Conservation (phyloP, 2,329 filamentous ascomycete genomes). For the Blastomyces percursus region DNA sequence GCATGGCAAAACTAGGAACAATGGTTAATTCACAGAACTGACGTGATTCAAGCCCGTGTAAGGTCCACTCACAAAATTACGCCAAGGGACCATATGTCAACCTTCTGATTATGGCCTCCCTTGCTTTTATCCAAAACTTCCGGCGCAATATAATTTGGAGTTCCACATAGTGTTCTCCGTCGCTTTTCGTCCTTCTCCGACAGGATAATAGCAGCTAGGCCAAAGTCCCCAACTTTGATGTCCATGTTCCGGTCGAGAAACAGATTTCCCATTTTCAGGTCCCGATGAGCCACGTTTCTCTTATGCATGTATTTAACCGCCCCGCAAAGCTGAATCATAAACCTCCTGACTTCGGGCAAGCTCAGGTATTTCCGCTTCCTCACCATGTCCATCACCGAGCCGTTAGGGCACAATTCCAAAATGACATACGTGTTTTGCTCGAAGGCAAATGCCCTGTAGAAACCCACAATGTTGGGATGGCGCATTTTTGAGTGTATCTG, state of each 20-base stretch:
- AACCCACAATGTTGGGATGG: constrained; percentile 91
- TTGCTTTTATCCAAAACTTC: constrained; percentile 92
- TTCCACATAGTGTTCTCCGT: constrained; percentile 88
- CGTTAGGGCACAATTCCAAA: constrained; percentile 87
- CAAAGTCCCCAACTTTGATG: constrained; percentile 95
- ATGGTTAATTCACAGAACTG: constrained; percentile 17
- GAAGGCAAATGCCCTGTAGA: constrained; percentile 87
- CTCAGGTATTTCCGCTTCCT: constrained; percentile 83
- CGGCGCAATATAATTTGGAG: constrained; percentile 95
- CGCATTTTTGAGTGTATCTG: constrained; percentile 98
- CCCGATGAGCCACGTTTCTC: constrained; percentile 90
- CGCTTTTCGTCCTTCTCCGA: constrained; percentile 80
- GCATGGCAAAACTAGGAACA: constrained; percentile 73
- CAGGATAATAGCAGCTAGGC: constrained; percentile 79
- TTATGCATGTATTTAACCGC: constrained; percentile 97
- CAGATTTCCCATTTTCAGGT: constrained; percentile 96
- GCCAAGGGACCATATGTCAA: constrained; percentile 95
- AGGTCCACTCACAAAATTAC: constrained; percentile 70
- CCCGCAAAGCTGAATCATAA: constrained; percentile 87
- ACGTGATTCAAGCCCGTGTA: not conserved
- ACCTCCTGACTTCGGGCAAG: constrained; percentile 86
- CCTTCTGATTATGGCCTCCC: constrained; percentile 92
- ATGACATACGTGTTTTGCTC: constrained; percentile 84
- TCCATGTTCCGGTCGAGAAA: constrained; percentile 95
- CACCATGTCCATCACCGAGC: constrained; percentile 95